Conservation (phyloP, 1,284 basidiomycete species). For the Rhodotorula sp. region DNA sequence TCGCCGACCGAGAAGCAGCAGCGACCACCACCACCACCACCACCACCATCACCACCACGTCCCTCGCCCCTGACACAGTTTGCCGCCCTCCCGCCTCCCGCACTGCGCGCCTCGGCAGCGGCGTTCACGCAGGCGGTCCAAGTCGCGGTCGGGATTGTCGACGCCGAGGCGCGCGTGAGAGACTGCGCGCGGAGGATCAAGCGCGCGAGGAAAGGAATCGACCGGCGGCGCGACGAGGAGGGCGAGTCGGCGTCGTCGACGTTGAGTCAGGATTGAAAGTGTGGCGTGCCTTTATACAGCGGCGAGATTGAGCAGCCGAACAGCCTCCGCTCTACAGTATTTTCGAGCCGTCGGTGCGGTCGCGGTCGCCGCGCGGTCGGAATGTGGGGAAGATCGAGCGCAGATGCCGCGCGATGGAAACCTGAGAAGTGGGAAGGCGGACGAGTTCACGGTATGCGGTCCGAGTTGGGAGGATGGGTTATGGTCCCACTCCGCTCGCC, state of each 20-base stretch:
- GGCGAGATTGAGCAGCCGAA: too few relatives aligned
- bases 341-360: too few relatives aligned
- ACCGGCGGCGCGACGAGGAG: background rate
- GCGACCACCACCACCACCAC: too few relatives aligned
- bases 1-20: background rate
- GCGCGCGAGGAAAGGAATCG: constrained; percentile 7
- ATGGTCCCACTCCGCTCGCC: background rate
- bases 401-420: too few relatives aligned
- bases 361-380: too few relatives aligned
- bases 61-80: constrained; percentile 34
- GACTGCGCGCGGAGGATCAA: constrained; percentile 18
- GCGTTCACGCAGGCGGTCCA: constrained; percentile 10
- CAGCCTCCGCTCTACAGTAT: too few relatives aligned
- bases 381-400: background rate
- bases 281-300: too few relatives aligned
- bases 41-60: background rate
- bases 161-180: constrained; percentile 11
- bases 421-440: too few relatives aligned
- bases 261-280: background rate
- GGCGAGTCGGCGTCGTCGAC: background rate
- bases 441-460: too few relatives aligned
- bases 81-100: constrained; percentile 38
- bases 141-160: constrained; percentile 5
- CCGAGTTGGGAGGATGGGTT: background rate
- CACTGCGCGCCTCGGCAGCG: constrained; percentile 19